phyloP scores from a whole-genome alignment of 805 yeast species.

The Barnettozyma californica region DNA sequence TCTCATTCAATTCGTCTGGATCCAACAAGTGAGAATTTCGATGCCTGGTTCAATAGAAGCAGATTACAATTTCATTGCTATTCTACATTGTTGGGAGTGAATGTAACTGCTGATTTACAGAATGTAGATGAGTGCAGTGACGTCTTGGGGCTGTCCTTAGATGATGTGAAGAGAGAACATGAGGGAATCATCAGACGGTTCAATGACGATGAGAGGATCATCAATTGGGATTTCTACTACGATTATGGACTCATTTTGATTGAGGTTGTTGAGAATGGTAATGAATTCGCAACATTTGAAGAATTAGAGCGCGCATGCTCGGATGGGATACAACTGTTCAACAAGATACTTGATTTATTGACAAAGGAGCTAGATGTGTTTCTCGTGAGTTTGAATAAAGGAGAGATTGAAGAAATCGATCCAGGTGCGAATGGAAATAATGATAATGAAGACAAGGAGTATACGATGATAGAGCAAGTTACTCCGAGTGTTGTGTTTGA shows the following conservation, averaged over 20 bases:
- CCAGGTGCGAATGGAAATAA: constrained; percentile 11
- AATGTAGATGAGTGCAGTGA: constrained; percentile 25
- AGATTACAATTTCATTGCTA: constrained; percentile 57
- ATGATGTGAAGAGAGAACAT: constrained; percentile 15
- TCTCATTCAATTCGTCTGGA: constrained; percentile 24
- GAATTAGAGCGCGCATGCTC: constrained; percentile 7
- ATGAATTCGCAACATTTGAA: constrained; percentile 10
- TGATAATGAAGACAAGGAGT: constrained; percentile 14
- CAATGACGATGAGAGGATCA: constrained; percentile 14
- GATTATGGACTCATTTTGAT: constrained; percentile 19
- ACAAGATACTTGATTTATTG: constrained; percentile 14
- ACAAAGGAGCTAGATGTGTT: constrained; percentile 18
- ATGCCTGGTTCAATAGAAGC: constrained; percentile 54
- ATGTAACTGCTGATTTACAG: constrained; percentile 24
- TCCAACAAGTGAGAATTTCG: constrained; percentile 23
- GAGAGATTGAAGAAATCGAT: constrained; percentile 12
- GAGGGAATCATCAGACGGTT: constrained; percentile 7
- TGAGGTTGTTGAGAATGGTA: constrained; percentile 11
- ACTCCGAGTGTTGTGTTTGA: constrained; percentile 22
- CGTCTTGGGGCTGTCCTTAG: constrained; percentile 1
- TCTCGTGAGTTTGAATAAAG: constrained; percentile 13
- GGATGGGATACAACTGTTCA: constrained; percentile 8
- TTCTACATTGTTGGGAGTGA: constrained; percentile 42
- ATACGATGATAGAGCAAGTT: constrained; percentile 21
- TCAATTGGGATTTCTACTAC: constrained; percentile 26